Evolutionary conservation across 2,329 filamentous ascomycete species (phyloP), one percentile per base, ranked within the genome.

Genomic region (Penicillium sp.): DNA sequence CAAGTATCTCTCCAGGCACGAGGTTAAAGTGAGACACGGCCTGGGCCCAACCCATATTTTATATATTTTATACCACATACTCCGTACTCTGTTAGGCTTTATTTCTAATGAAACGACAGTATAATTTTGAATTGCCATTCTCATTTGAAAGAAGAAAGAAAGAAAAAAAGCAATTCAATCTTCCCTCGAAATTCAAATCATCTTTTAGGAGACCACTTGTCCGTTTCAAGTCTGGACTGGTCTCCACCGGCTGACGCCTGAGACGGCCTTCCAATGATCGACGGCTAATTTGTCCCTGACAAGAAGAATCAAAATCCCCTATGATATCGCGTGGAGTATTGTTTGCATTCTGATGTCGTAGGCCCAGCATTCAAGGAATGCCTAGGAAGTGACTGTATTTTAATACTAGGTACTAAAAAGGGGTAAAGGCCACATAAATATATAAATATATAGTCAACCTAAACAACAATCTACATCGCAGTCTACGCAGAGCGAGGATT

Each of bases 201-300:
- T n/a, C 31, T 35, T 4, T 7, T 21, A 31, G 40, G 43, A 38
- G 40, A 53, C 31, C 47, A 38, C 54, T 25, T 52, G 54, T 45
- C 54, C 40, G n/a, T 62, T 62, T 58, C 58, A 19, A 23, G 31
- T 46, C 40, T 45, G n/a, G 21, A 45, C 29, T 52, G 23, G 21
- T 37, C 51, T 31, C 51, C 50, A 53, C 50, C 19, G 17, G 27
- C 29, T 27, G 40, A 23, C 25, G 17, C 37, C 27, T 29, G n/a
- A 23, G 25, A 21, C 21, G 13, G 12, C n/a, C 5, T n/a, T 31
- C 9, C 17, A 19, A 21, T 45, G 17, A 25, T 23, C 38, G n/a
- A 35, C 38, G 25, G 21, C 41, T 21, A 31, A 53, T 46, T 53
- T 31, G 50, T 27, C 23, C 17, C 4, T 5, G 23, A 15, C 17